These are phyloP conservation scores for Trichophyton mentagrophytes DNA, from an alignment of 2,329 filamentous ascomycete genomes.

Conservation along the genomic window DNA sequence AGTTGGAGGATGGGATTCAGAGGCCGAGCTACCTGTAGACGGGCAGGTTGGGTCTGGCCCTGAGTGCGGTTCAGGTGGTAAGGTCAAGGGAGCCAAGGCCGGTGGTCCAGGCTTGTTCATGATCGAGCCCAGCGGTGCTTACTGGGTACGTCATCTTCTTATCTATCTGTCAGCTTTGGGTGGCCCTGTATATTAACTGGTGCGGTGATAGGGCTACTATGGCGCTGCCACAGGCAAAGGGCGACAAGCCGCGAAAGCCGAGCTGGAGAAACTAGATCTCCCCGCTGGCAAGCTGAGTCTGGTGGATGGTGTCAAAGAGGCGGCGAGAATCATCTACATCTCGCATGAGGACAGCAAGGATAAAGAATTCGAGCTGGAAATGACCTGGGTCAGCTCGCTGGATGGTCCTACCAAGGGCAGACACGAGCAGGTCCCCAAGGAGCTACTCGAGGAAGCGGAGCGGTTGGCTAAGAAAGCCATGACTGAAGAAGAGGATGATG, in stretches of 20 bases:
- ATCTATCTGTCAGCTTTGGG: neutral
- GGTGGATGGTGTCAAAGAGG: conserved; percentile 85
- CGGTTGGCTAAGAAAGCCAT: conserved; percentile 79
- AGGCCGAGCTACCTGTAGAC: conserved; percentile 72
- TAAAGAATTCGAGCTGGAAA: conserved; percentile 98
- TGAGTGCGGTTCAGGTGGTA: conserved; percentile 66
- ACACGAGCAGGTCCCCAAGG: conserved; percentile 87
- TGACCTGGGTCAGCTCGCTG: conserved; percentile 88
- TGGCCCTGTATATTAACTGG: conserved; percentile 15
- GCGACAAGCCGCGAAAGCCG: conserved; percentile 89
- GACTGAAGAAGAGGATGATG: conserved; percentile 74
- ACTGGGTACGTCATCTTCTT: conserved; percentile 53
- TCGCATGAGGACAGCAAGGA: conserved; percentile 99
- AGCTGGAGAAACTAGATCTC: conserved; percentile 94
- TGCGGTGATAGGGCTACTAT: conserved; percentile 61
- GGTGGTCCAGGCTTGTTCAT: conserved; percentile 94
- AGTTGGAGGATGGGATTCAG: conserved; percentile 83
- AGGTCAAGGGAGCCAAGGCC: conserved; percentile 59
- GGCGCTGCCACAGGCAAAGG: conserved; percentile 96
- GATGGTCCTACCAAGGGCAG: conserved; percentile 83
- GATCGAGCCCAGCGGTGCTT: conserved; percentile 93
- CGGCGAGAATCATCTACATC: conserved; percentile 90
- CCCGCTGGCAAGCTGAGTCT: conserved; percentile 63
- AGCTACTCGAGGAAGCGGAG: conserved; percentile 82
- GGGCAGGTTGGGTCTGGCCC: conserved; percentile 81